Evolutionary conservation across 495 filamentous ascomycete genomes (phyloP), one percentile per base, ranked within the genome.

Genomic region (Penicillium desertorum): DNA sequence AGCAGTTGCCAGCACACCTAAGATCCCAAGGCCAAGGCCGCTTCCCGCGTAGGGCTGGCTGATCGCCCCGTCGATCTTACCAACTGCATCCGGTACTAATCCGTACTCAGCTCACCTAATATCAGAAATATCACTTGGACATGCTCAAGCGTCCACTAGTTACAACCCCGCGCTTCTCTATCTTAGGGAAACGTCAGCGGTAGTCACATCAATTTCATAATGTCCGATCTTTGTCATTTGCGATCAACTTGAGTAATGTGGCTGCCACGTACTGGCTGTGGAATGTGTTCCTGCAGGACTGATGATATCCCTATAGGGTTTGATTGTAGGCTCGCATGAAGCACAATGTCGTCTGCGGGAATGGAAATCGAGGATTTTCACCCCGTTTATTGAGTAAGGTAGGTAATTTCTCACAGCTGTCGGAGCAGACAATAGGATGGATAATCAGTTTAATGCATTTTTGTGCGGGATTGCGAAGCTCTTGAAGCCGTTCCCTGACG

Each of bases 121-220:
- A 9, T 17, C 8, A 41, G 14, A 41, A 37, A 5, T 16, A 1
- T 17, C 23, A 30, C 16, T 9, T n/a, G 7, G 6, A 3, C 6
- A 8, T 45, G 48, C 29, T 25, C 17, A 25, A 20, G 2, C 4
- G 36, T 39, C 12, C 41, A 42, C 34, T 23, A 12, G 16, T 32
- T 56, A n/a, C 29, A 57, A 34, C 32, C 14, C 29, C 20, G 6
- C 29, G 44, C 20, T 34, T 51, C 11, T 49, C 23, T 55, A 23
- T 50, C 32, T 17, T 27, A 14, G 16, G 54, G 25, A 41, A 59
- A 60, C 50, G 54, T 56, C 10, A 37, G 27, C 27, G 25, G 45
- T 32, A 37, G 44, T 45, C 30, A 36, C 50, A 20, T 45, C 56
- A 44, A 46, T 43, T 47, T 3, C 17, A 27, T 16, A 23, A 56